Evolutionary conservation across 441 rosid species (phyloP).

Genomic region (Adansonia grandidieri): DNA sequence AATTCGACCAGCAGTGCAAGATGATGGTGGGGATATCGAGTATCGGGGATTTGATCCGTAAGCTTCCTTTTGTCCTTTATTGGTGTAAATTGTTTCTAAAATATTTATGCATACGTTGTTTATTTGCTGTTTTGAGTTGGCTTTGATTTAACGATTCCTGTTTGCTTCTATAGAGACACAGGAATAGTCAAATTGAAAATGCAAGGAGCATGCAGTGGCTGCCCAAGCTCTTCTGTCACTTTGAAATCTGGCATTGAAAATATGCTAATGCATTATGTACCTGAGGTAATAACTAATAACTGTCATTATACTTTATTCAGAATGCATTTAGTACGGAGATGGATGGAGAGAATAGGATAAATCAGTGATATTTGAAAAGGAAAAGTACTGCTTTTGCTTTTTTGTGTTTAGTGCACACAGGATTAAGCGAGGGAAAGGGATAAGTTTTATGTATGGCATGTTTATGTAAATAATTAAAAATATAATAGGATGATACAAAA

Average conservation of each 20-base stretch:
- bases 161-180: slow-evolving; percentile 64
- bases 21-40: slow-evolving; percentile 97
- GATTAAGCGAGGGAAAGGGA: background rate
- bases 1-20: slow-evolving; percentile 95
- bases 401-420: background rate
- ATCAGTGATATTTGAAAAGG: background rate
- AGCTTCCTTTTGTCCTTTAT: slow-evolving; percentile 33
- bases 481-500: background rate
- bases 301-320: background rate
- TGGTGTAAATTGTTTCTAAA: background rate
- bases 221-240: slow-evolving; percentile 97
- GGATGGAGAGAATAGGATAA: background rate
- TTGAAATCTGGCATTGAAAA: slow-evolving; percentile 95
- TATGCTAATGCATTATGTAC: slow-evolving; percentile 97
- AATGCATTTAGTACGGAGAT: background rate
- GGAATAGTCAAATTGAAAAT: slow-evolving; percentile 87
- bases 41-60: slow-evolving; percentile 84
- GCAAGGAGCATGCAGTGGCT: slow-evolving; percentile 99
- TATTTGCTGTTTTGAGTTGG: slow-evolving; percentile 10
- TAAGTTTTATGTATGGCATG: background rate
- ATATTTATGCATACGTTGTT: background rate
- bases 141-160: slow-evolving; percentile 15
- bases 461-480: background rate
- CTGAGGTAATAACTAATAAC: slow-evolving; percentile 64
- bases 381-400: background rate